A percentile compares a stretch with the other conserved stretches of the same genome.
These are phyloP conservation scores for Pluteus cervinus DNA, from an alignment of 768 basidiomycete genomes.

Conservation along the genomic window DNA sequence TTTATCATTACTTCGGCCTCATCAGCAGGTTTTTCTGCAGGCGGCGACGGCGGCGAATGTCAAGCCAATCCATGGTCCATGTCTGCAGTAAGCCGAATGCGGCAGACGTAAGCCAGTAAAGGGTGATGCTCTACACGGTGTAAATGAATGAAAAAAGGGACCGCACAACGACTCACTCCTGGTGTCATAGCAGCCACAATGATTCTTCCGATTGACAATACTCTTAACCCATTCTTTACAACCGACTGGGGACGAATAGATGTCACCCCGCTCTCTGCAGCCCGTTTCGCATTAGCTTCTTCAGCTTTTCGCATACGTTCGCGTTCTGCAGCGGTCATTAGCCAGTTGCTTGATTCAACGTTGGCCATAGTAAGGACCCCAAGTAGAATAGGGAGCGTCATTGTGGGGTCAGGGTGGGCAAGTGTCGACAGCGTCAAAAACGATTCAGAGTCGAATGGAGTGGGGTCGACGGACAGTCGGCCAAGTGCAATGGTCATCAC, in stretches of 20 bases:
- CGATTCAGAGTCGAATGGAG: conserved; percentile 72
- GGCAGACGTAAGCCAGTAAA: conserved; percentile 80
- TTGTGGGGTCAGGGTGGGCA: conserved; percentile 65
- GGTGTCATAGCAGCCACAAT: conserved; percentile 62
- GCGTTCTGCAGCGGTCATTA: conserved; percentile 53
- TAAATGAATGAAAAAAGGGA: conserved; percentile 3
- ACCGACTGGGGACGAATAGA: conserved; percentile 36
- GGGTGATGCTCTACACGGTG: conserved; percentile 46
- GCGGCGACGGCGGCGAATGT: conserved; percentile 31
- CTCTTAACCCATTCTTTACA: conserved; percentile 49
- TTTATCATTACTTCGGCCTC: too few relatives aligned
- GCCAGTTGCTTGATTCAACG: conserved; percentile 73
- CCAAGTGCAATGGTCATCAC: conserved; percentile 54
- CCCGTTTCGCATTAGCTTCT: conserved; percentile 39
- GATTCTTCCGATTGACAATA: conserved; percentile 61
- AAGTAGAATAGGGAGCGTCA: conserved; percentile 60
- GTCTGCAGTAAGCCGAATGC: conserved; percentile 69
- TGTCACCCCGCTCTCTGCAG: conserved; percentile 39
- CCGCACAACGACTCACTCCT: conserved; percentile 43
- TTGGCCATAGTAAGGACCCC: conserved; percentile 75
- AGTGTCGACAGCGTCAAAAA: conserved; percentile 71
- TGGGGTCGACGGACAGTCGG: conserved; percentile 47
- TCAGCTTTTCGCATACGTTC: conserved; percentile 43
- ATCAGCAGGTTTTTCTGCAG: conserved; percentile 10
- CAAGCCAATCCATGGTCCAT: conserved; percentile 66